These are phyloP conservation scores for Mortierella sp. DNA, from an alignment of 371 early-diverging fungal genomes.

Conservation along the genomic window DNA sequence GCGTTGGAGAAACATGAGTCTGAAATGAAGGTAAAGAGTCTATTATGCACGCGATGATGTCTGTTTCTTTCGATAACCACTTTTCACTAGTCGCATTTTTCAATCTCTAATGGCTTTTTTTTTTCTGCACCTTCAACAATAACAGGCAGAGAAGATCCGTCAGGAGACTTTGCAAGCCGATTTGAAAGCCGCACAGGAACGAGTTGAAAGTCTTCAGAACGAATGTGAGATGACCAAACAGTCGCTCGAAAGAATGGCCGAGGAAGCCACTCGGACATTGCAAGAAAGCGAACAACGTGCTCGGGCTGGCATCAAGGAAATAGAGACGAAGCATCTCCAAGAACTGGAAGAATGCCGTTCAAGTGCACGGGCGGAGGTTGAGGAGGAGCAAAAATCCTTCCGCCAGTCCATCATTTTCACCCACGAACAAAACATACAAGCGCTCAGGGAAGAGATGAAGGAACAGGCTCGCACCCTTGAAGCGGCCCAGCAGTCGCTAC, in stretches of 20 bases:
- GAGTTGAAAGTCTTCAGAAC: neutral
- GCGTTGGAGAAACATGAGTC: conserved; percentile 10
- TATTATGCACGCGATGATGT: neutral
- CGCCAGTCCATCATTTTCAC: conserved; percentile 21
- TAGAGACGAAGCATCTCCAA: conserved; percentile 6
- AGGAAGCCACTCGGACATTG: conserved; percentile 10
- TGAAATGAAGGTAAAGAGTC: conserved; percentile 26
- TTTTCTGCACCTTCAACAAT: neutral
- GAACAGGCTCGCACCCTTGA: conserved; percentile 12
- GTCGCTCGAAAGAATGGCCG: conserved; percentile 13
- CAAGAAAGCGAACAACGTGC: conserved; percentile 17
- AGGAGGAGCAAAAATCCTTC: conserved; percentile 2
- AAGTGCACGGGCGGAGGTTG: conserved; percentile 4
- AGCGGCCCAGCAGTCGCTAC: conserved; percentile 13
- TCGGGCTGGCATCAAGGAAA: neutral
- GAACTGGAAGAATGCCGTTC: conserved; percentile 12
- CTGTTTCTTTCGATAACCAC: neutral
- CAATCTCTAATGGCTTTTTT: too few species aligned
- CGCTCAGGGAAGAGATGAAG: conserved; percentile 15
- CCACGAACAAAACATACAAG: conserved; percentile 21
- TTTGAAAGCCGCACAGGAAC: conserved; percentile 11
- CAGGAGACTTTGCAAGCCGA: conserved; percentile 6
- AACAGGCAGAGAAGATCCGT: conserved; percentile 16
- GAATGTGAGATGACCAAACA: conserved; percentile 16
- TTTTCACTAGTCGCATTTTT: neutral